These are phyloP conservation scores for Alternaria longipes DNA, from an alignment of 2,329 filamentous ascomycete genomes.

Conservation along the genomic window DNA sequence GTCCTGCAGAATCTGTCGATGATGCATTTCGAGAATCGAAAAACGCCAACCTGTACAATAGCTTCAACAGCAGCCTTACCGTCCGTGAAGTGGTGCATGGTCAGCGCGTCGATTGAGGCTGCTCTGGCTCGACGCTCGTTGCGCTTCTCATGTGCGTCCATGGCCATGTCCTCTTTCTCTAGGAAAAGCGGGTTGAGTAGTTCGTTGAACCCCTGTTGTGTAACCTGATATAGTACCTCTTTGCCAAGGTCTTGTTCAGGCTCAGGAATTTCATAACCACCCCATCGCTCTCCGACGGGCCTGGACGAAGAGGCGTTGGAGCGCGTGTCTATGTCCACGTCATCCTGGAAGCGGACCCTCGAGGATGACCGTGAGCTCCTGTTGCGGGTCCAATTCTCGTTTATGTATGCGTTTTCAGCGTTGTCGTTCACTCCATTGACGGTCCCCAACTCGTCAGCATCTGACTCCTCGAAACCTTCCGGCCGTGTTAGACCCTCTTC, in stretches of 20 bases:
- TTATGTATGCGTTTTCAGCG: slow-evolving; percentile 32
- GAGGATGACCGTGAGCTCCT: slow-evolving; percentile 75
- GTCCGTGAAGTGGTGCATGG: slow-evolving; percentile 25
- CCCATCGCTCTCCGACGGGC: slow-evolving; percentile 74
- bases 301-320: slow-evolving; percentile 79
- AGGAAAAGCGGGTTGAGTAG: slow-evolving; percentile 88
- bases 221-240: slow-evolving; percentile 89
- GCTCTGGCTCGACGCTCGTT: slow-evolving; percentile 38
- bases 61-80: slow-evolving; percentile 24
- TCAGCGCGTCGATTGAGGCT: slow-evolving; percentile 29
- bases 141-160: slow-evolving; percentile 65
- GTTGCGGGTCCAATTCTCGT: slow-evolving; percentile 2
- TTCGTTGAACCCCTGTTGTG: slow-evolving; percentile 93
- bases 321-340: slow-evolving; percentile 73
- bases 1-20: slow-evolving; percentile 31
- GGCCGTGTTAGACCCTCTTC: slow-evolving; percentile 72
- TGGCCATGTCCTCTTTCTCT: slow-evolving; percentile 77
- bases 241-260: slow-evolving; percentile 84
- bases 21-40: slow-evolving; percentile 38
- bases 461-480: slow-evolving; percentile 24
- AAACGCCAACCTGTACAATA: slow-evolving; percentile 34
- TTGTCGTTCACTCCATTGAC: slow-evolving; percentile 19
- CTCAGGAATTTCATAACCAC: slow-evolving; percentile 79
- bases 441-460: slow-evolving; percentile 12
- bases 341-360: slow-evolving; percentile 79